Percentiles rank a stretch among this genome's conserved stretches.
Evolutionary conservation across 805 yeast genomes (phyloP).

Genomic region (Naumovozyma baii): DNA sequence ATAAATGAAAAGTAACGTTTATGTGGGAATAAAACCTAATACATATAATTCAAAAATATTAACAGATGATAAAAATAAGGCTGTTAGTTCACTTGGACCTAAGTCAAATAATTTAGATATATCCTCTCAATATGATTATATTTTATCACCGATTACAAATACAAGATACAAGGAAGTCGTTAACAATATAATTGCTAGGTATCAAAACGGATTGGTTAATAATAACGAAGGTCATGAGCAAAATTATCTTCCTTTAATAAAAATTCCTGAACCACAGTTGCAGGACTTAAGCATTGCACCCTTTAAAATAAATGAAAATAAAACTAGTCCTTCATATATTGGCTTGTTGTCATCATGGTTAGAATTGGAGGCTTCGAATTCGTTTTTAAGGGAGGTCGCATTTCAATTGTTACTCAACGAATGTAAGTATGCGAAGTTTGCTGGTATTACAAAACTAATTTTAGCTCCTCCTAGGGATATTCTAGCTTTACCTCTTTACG

Average conservation of each 20-base stretch:
- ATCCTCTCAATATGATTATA: constrained; percentile 35
- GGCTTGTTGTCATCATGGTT: constrained; percentile 61
- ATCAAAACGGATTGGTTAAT: constrained; percentile 1
- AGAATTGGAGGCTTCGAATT: constrained; percentile 50
- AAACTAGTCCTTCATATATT: constrained; percentile 29
- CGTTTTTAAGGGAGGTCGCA: constrained; percentile 42
- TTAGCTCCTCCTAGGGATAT: constrained; percentile 58
- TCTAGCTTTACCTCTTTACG: constrained; percentile 41
- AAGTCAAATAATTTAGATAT: constrained; percentile 2
- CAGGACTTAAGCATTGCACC: constrained; percentile 30
- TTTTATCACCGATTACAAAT: constrained; percentile 48
- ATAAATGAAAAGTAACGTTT: constrained; percentile 26
- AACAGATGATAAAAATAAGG: constrained; percentile 21
- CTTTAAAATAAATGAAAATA: constrained; percentile 5
- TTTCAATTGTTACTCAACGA: constrained; percentile 51
- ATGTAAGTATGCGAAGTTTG: constrained; percentile 45
- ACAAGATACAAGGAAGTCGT: constrained; percentile 38
- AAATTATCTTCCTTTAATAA: constrained; percentile 7
- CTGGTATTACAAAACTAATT: constrained; percentile 47
- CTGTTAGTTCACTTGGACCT: constrained; percentile 1
- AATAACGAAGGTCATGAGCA: constrained; percentile 18
- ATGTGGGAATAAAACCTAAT: constrained; percentile 42
- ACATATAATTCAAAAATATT: constrained; percentile 17
- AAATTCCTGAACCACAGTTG: constrained; percentile 25
- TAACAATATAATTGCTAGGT: constrained; percentile 28